These are phyloP conservation scores for Penicillium verrucosum DNA, from an alignment of 2,329 filamentous ascomycete genomes.

Conservation along the genomic window DNA sequence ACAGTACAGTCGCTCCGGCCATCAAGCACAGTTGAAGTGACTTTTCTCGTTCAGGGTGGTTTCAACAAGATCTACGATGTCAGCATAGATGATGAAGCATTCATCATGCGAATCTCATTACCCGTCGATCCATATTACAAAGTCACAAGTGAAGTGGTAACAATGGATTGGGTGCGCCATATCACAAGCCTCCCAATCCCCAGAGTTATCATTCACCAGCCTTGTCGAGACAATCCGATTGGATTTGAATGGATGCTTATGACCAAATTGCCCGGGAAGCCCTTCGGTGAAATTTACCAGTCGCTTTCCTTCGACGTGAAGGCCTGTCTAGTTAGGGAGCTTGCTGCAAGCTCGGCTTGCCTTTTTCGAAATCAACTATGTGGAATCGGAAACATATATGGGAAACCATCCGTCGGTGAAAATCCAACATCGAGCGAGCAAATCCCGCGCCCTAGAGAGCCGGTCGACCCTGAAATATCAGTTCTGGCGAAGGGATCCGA, in stretches of 20 bases:
- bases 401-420: neutral
- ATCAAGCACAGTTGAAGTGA: no score
- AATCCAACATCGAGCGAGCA: neutral
- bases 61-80: no score
- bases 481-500: no score
- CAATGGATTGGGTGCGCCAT: no score
- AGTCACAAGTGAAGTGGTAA: no score
- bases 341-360: slow-evolving; percentile 4
- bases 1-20: no score
- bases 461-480: neutral
- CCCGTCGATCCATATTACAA: no score
- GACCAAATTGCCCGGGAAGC: slow-evolving; percentile 11
- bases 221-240: slow-evolving; percentile 12
- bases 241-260: slow-evolving; percentile 21
- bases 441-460: neutral
- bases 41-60: no score
- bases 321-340: neutral
- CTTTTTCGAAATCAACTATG: slow-evolving; percentile 4
- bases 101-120: no score
- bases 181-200: slow-evolving; percentile 9
- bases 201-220: slow-evolving; percentile 10
- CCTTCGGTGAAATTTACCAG: slow-evolving; percentile 1
- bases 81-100: no score
- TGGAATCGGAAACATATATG: slow-evolving; percentile 4
- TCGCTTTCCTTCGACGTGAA: slow-evolving; percentile 10